A percentile compares a stretch with the other conserved stretches of the same genome.
Conservation (phyloP, 768 basidiomycete species). For the Russula olivacea region DNA sequence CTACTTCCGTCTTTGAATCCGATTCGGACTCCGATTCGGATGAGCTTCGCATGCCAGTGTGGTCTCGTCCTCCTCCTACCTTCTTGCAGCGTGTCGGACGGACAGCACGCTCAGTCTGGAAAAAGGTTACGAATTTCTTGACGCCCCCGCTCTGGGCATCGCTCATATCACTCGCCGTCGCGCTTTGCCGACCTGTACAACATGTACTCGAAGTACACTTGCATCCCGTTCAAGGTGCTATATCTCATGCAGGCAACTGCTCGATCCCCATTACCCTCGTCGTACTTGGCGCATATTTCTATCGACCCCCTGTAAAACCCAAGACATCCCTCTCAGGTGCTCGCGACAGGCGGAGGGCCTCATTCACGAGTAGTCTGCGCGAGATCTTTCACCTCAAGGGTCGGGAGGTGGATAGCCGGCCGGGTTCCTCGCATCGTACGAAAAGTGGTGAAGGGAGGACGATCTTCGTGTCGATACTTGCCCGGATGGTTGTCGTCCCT, state of each 20-base stretch:
- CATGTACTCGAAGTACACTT: slow-evolving; percentile 58
- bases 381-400: slow-evolving; percentile 38
- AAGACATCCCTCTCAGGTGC: slow-evolving; percentile 15
- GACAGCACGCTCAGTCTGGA: slow-evolving; percentile 32
- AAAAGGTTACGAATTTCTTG: slow-evolving; percentile 64
- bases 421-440: slow-evolving; percentile 24
- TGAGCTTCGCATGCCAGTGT: slow-evolving; percentile 24
- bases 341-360: slow-evolving; percentile 23
- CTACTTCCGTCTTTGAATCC: slow-evolving; percentile 20
- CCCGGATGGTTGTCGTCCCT: slow-evolving; percentile 86
- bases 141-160: slow-evolving; percentile 86
- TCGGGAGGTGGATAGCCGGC: slow-evolving; percentile 10
- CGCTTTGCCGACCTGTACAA: slow-evolving; percentile 71
- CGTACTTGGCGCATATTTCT: slow-evolving; percentile 92
- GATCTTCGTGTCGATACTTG: slow-evolving; percentile 72
- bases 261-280: slow-evolving; percentile 86
- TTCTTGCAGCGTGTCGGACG: slow-evolving; percentile 29
- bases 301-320: slow-evolving; percentile 35
- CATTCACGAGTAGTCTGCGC: slow-evolving; percentile 39
- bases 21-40: slow-evolving; percentile 28
- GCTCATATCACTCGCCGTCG: slow-evolving; percentile 66
- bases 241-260: slow-evolving; percentile 64
- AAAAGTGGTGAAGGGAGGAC: slow-evolving; percentile 71
- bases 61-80: slow-evolving; percentile 29
- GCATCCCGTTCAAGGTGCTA: slow-evolving; percentile 59